These are phyloP conservation scores for Eucalyptus tenuipes DNA, from an alignment of 345 rosid genomes.

Conservation along the genomic window DNA sequence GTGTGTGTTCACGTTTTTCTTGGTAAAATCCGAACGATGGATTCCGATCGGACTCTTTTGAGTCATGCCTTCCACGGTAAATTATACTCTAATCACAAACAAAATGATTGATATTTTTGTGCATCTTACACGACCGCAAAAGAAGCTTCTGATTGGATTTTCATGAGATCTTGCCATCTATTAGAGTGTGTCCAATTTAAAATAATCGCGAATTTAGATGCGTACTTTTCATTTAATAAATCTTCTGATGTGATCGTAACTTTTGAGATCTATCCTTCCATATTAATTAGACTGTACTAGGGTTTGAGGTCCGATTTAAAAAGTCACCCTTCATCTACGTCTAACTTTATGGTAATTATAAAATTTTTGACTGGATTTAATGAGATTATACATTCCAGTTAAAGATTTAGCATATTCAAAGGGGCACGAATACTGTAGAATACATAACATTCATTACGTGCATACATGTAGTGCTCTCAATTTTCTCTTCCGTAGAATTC, in stretches of 20 bases:
- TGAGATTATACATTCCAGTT: not conserved
- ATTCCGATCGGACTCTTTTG: not conserved
- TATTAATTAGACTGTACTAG: too few relatives aligned
- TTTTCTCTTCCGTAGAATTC: not conserved
- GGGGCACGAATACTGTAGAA: not conserved
- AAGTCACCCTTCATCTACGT: not conserved
- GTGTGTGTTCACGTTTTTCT: not conserved
- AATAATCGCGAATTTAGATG: not conserved
- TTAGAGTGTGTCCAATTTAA: not conserved
- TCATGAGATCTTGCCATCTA: not conserved
- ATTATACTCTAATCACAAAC: not conserved
- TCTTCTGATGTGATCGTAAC: not conserved
- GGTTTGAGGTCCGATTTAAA: too few relatives aligned
- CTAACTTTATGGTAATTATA: not conserved
- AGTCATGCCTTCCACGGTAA: not conserved
- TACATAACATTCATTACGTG: not conserved
- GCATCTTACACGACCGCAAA: not conserved
- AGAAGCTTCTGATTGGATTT: not conserved
- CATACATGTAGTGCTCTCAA: not conserved
- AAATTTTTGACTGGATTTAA: not conserved
- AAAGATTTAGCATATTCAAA: not conserved
- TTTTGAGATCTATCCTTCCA: not conserved
- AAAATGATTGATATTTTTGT: not conserved
- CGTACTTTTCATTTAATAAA: not conserved
- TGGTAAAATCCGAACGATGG: not conserved